These are phyloP conservation scores for Jacaranda mimosifolia DNA, from an alignment of 257 asterid species.

Conservation along the genomic window DNA sequence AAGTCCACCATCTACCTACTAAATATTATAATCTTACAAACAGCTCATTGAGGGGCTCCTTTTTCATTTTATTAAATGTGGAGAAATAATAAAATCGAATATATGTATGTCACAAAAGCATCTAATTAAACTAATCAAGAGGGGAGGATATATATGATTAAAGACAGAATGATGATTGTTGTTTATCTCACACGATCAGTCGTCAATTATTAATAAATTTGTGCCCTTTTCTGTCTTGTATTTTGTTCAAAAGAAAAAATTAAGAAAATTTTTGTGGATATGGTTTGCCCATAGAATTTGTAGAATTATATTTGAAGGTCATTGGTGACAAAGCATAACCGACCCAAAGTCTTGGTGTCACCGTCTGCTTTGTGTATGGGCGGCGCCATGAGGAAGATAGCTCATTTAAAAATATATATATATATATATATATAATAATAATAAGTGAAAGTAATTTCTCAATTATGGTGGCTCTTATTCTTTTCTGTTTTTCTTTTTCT, in stretches of 20 bases:
- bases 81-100: neutral
- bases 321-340: conserved; percentile 26
- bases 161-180: conserved; percentile 20
- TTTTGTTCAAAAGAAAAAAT: neutral
- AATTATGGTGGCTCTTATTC: neutral
- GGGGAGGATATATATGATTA: neutral
- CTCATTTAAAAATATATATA: no score
- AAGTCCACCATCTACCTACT: conserved; percentile 55
- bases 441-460: no score
- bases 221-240: neutral
- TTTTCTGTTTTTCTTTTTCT: neutral
- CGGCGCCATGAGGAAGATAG: conserved; percentile 24
- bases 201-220: neutral
- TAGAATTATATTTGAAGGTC: neutral
- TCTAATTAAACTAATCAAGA: conserved; percentile 28
- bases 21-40: conserved; percentile 33
- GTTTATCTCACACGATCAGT: conserved; percentile 10
- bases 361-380: conserved; percentile 33
- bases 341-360: conserved; percentile 31
- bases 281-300: conserved; percentile 28
- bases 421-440: no score
- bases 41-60: conserved; percentile 36
- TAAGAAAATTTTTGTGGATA: conserved; percentile 36
- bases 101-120: conserved; percentile 20
- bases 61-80: conserved; percentile 22